phyloP scores from a whole-genome alignment of 2,329 filamentous ascomycete genomes.

The Bipolaris bicolor region DNA sequence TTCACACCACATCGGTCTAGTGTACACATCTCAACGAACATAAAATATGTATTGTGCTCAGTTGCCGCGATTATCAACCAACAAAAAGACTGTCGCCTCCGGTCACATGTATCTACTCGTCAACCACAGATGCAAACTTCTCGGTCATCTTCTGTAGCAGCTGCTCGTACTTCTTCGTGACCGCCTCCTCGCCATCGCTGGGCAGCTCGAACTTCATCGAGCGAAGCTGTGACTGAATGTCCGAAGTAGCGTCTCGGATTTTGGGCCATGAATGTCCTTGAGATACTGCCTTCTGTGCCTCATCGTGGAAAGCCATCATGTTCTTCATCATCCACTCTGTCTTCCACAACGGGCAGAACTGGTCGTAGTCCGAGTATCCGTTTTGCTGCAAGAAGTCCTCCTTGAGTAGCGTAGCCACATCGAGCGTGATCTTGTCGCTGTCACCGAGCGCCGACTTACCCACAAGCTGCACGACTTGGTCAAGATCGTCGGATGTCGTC shows the following conservation, averaged over 20 bases:
- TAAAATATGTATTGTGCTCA: too few species aligned
- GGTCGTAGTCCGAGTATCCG: slow-evolving; percentile 98
- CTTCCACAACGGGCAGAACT: slow-evolving; percentile 99
- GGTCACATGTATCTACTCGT: slow-evolving; percentile 74
- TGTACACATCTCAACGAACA: too few species aligned
- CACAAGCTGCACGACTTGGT: slow-evolving; percentile 97
- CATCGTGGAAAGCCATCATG: slow-evolving; percentile 97
- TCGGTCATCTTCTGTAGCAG: slow-evolving; percentile 92
- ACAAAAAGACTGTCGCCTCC: slow-evolving; percentile 11
- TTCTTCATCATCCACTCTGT: slow-evolving; percentile 99
- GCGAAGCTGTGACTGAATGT: slow-evolving; percentile 83
- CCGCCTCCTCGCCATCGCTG: slow-evolving; percentile 77
- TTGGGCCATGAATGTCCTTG: slow-evolving; percentile 93
- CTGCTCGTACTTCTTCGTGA: slow-evolving; percentile 93
- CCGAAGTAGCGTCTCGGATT: slow-evolving; percentile 86
- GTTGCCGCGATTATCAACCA: too few species aligned
- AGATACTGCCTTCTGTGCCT: slow-evolving; percentile 91
- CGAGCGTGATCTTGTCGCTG: slow-evolving; percentile 96
- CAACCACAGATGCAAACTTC: slow-evolving; percentile 94
- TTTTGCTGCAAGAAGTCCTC: slow-evolving; percentile 99
- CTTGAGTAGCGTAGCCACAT: slow-evolving; percentile 89
- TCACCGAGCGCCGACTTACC: slow-evolving; percentile 97
- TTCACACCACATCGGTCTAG: too few species aligned
- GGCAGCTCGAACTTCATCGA: slow-evolving; percentile 98
- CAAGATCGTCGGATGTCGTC: slow-evolving; percentile 93